These are phyloP conservation scores for Baorangia bicolor DNA, from an alignment of 768 basidiomycete species.

Conservation along the genomic window DNA sequence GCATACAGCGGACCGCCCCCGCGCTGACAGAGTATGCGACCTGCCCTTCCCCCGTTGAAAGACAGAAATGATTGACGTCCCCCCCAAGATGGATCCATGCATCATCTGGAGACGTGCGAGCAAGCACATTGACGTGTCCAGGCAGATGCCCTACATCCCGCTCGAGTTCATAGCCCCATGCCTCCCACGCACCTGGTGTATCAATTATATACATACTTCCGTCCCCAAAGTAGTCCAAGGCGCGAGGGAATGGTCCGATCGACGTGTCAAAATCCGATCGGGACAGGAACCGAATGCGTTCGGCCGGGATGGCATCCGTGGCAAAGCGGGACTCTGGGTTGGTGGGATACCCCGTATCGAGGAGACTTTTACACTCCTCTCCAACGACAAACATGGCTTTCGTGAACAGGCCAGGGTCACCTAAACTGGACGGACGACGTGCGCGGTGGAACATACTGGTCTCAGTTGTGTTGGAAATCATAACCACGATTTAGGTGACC, in stretches of 20 bases:
- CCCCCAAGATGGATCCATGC: constrained; percentile 55
- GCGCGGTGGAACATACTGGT: constrained; percentile 26
- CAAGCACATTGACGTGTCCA: constrained; percentile 54
- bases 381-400: constrained; percentile 48
- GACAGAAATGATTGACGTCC: constrained; percentile 50
- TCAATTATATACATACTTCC: constrained; percentile 57
- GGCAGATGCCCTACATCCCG: constrained; percentile 40
- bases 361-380: constrained; percentile 32
- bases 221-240: constrained; percentile 53
- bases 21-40: constrained; percentile 28
- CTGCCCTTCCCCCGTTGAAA: constrained; percentile 43
- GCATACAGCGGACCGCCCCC: constrained; percentile 37
- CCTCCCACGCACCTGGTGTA: constrained; percentile 36
- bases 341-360: constrained; percentile 41
- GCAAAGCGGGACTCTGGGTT: constrained; percentile 35
- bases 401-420: constrained; percentile 43
- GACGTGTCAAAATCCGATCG: constrained; percentile 33
- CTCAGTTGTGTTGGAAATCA: constrained; percentile 53
- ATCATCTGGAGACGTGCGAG: constrained; percentile 50
- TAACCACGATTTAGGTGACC: too few species aligned
- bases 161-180: not conserved
- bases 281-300: constrained; percentile 37
- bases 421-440: constrained; percentile 27
- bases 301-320: constrained; percentile 34
- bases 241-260: constrained; percentile 48